Evolutionary conservation across 2,329 filamentous ascomycete species (phyloP).

Genomic region (Xylaria sp.): DNA sequence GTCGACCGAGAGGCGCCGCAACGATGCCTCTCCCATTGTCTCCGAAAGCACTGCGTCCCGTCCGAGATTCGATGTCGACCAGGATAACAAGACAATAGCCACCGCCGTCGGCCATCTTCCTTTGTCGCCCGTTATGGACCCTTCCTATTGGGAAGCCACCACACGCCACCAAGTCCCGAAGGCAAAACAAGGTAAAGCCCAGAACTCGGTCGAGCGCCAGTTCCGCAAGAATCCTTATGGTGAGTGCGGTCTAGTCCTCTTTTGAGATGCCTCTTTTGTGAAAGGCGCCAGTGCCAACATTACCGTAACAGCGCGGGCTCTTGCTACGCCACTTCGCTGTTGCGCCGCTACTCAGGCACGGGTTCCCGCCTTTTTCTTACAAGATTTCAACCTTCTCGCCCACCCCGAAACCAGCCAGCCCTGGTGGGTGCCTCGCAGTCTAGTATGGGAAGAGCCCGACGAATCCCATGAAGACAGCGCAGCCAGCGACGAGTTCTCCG

Average conservation of each 20-base stretch:
- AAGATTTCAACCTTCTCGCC: conserved; percentile 61
- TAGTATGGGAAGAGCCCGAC: conserved; percentile 38
- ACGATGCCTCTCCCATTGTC: conserved; percentile 26
- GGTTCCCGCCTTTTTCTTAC: conserved; percentile 68
- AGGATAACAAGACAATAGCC: conserved; percentile 49
- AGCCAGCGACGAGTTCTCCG: conserved; percentile 30
- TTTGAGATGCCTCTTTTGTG: neutral
- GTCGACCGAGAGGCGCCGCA: conserved; percentile 25
- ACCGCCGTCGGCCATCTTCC: conserved; percentile 56
- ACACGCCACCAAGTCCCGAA: conserved; percentile 50
- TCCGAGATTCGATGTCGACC: conserved; percentile 46
- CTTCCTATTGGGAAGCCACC: conserved; percentile 52
- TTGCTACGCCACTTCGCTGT: conserved; percentile 64
- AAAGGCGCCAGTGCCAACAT: conserved; percentile 10
- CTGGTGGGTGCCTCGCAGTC: conserved; percentile 62
- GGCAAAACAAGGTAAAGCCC: conserved; percentile 41
- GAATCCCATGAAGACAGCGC: conserved; percentile 7
- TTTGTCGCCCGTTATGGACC: conserved; percentile 61
- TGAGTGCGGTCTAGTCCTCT: conserved; percentile 41
- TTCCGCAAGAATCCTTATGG: conserved; percentile 69
- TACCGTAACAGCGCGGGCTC: conserved; percentile 58
- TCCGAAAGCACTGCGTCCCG: conserved; percentile 30
- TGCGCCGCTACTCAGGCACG: conserved; percentile 55
- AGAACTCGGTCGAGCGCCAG: conserved; percentile 59
- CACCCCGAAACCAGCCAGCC: conserved; percentile 58